Evolutionary conservation across 768 basidiomycete genomes (phyloP).

Genomic region (Hygrophorus pudorinus): DNA sequence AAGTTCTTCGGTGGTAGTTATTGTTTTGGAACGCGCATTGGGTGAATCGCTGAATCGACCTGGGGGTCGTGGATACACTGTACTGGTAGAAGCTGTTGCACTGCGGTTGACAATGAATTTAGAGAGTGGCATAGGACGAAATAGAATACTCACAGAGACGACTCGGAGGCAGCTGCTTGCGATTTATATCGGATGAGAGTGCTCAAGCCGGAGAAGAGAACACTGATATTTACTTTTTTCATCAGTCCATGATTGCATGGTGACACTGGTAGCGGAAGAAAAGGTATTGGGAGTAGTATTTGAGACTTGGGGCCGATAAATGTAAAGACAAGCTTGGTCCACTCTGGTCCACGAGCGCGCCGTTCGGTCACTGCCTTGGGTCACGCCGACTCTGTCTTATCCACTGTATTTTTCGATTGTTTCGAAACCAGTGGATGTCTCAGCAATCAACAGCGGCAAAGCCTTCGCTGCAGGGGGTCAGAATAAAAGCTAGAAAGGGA

Average conservation of each 20-base stretch:
- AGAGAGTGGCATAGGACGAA: not conserved
- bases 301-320: too few species aligned
- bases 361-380: not conserved
- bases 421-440: slow-evolving; percentile 70
- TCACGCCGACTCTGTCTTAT: not conserved
- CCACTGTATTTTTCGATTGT: slow-evolving; percentile 5
- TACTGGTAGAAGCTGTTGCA: not conserved
- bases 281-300: too few species aligned
- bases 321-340: too few species aligned
- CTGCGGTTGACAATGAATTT: too few species aligned
- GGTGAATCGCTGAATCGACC: slow-evolving; percentile 43
- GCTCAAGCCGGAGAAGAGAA: too few species aligned
- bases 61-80: not conserved
- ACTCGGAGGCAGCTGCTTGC: not conserved
- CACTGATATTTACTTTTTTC: too few species aligned
- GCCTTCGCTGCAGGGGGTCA: slow-evolving; percentile 88
- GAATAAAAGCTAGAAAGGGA: slow-evolving; percentile 89
- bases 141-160: not conserved
- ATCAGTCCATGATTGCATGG: too few species aligned
- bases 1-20: slow-evolving; percentile 58
- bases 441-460: slow-evolving; percentile 74
- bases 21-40: slow-evolving; percentile 74
- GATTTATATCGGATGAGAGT: too few species aligned
- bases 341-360: too few species aligned
- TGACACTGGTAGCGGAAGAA: too few species aligned